These are phyloP conservation scores for Xylaria multiplex DNA, from an alignment of 2,329 filamentous ascomycete species.

Conservation along the genomic window DNA sequence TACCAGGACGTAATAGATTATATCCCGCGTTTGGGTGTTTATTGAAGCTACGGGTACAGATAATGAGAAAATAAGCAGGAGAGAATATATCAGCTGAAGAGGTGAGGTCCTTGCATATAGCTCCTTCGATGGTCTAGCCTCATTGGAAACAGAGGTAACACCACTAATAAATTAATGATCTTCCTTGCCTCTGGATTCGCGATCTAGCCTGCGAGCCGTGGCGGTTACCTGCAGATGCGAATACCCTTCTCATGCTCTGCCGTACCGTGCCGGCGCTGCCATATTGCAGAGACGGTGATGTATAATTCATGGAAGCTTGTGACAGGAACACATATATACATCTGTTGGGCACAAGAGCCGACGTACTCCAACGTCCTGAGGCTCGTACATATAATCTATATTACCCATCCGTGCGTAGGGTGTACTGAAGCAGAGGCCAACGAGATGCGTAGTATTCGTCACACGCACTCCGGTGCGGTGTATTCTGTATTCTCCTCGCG, in stretches of 20 bases:
- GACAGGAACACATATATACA: constrained; percentile 7
- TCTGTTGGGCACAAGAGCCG: background rate
- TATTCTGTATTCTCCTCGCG: constrained; percentile 5
- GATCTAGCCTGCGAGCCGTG: constrained; percentile 19
- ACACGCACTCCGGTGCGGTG: constrained; percentile 8
- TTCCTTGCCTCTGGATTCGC: constrained; percentile 8
- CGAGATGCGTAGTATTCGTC: background rate
- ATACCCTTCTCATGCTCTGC: constrained; percentile 18
- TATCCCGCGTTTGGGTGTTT: constrained; percentile 6
- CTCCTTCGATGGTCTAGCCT: background rate
- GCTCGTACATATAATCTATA: constrained; percentile 2
- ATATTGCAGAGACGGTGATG: constrained; percentile 12
- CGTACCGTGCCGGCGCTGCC: constrained; percentile 9
- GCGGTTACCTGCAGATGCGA: constrained; percentile 25
- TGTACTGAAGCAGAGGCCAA: background rate
- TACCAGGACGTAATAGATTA: background rate
- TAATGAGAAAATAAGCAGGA: background rate
- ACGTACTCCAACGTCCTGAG: constrained; percentile 16
- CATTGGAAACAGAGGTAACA: background rate
- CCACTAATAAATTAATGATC: background rate
- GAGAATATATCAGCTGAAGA: background rate
- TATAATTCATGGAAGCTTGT: background rate
- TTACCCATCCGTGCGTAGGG: constrained; percentile 23
- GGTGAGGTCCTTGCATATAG: constrained; percentile 1
- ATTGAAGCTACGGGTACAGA: background rate